A percentile compares a stretch with the other conserved stretches of the same genome.
Conservation (phyloP, 148 eudicot genomes). For the Agrostemma githago region DNA sequence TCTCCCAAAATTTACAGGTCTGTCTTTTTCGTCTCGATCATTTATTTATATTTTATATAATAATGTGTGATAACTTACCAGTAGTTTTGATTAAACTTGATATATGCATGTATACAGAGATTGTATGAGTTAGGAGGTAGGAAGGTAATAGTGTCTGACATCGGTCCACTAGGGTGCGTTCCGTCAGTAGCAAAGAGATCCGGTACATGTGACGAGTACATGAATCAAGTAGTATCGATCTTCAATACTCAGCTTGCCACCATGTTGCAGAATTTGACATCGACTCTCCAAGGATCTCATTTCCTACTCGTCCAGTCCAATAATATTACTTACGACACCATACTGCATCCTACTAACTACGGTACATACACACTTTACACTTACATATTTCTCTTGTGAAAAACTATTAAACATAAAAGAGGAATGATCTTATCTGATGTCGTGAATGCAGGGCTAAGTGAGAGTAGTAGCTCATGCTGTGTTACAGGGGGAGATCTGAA, state of each 20-base stretch:
- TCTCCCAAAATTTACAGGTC: conserved; percentile 33
- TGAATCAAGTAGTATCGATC: conserved; percentile 24
- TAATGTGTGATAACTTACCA: too few species aligned
- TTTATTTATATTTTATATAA: too few species aligned
- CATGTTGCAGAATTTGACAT: conserved; percentile 31
- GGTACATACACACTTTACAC: neutral
- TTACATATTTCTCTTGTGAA: too few species aligned
- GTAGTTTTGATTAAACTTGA: neutral
- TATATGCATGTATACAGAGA: conserved; percentile 21
- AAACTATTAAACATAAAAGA: too few species aligned
- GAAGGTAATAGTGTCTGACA: conserved; percentile 37
- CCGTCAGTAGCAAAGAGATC: conserved; percentile 25
- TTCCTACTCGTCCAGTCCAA: conserved; percentile 16
- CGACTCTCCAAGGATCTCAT: conserved; percentile 33
- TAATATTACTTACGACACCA: conserved; percentile 27
- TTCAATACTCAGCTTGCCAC: conserved; percentile 37
- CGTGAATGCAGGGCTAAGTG: conserved; percentile 34
- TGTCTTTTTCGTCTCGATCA: too few species aligned
- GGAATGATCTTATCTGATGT: too few species aligned
- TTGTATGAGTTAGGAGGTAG: conserved; percentile 40
- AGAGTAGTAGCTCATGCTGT: conserved; percentile 47
- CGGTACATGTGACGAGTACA: conserved; percentile 35
- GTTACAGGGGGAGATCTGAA: conserved; percentile 25
- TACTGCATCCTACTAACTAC: conserved; percentile 9
- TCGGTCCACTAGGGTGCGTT: conserved; percentile 58